A percentile compares a stretch with the other conserved stretches of the same genome.
Evolutionary conservation across 2,329 filamentous ascomycete species (phyloP).

Genomic region (Aspergillus oerlinghausenensis): DNA sequence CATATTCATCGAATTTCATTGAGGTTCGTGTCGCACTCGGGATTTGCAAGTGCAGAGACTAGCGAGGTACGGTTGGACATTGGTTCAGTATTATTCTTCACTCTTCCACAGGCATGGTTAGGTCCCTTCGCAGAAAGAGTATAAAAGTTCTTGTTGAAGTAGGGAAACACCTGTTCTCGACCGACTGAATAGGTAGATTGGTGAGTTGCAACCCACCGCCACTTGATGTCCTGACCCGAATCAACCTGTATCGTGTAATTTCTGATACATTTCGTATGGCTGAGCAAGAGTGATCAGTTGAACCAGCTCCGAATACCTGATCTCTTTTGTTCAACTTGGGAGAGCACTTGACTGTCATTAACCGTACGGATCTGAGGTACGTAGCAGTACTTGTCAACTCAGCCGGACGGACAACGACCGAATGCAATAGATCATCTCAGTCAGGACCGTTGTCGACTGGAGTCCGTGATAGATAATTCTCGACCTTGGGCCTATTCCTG

Average conservation of each 20-base stretch:
- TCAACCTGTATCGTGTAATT: neutral
- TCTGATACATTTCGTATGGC: neutral
- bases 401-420: neutral
- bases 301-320: neutral
- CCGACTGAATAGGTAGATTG: neutral
- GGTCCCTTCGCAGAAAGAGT: neutral
- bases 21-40: neutral
- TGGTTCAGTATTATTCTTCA: neutral
- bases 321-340: neutral
- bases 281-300: neutral
- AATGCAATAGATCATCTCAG: neutral
- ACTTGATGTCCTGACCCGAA: neutral
- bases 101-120: too few species aligned
- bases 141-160: neutral
- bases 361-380: neutral
- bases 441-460: neutral
- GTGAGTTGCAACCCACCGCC: constrained; percentile 7
- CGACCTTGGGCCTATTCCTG: neutral
- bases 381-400: neutral
- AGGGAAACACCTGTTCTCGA: neutral
- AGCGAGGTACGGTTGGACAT: neutral
- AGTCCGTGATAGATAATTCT: neutral
- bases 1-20: neutral
- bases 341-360: neutral
- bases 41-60: neutral